Conservation (phyloP, 805 yeast genomes). For the Hanseniaspora lachancei region DNA sequence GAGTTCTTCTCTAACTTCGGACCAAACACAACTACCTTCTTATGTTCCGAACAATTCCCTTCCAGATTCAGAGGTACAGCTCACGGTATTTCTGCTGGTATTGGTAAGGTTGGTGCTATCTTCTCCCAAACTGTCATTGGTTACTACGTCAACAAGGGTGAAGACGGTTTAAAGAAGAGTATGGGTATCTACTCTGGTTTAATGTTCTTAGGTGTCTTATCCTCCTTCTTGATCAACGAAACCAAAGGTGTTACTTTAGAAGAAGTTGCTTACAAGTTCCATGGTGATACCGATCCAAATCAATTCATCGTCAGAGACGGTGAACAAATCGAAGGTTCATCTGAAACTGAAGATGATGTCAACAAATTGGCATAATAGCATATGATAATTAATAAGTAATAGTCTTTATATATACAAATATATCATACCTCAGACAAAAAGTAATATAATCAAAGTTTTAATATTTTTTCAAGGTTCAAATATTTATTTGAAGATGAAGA, state of each 20-base stretch:
- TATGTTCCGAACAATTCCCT: constrained; percentile 83
- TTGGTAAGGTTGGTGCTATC: constrained; percentile 86
- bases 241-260: constrained; percentile 85
- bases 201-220: constrained; percentile 67
- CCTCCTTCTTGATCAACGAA: constrained; percentile 67
- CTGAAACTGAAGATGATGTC: constrained; percentile 13
- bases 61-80: constrained; percentile 93
- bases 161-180: constrained; percentile 37
- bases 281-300: constrained; percentile 54
- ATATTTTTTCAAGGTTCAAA: too few relatives aligned
- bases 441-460: too few relatives aligned
- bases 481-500: too few relatives aligned
- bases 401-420: background rate
- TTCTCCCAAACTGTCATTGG: constrained; percentile 81
- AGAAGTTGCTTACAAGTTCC: constrained; percentile 66
- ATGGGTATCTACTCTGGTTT: constrained; percentile 88
- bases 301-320: constrained; percentile 5
- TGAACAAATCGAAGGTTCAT: constrained; percentile 11
- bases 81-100: constrained; percentile 87
- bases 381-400: background rate
- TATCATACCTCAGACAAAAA: background rate
- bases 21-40: constrained; percentile 84
- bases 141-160: constrained; percentile 71
- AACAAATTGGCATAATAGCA: constrained; percentile 7
- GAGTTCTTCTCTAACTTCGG: constrained; percentile 89